These are phyloP conservation scores for Alternaria solani DNA, from an alignment of 2,329 filamentous ascomycete species.

Conservation along the genomic window DNA sequence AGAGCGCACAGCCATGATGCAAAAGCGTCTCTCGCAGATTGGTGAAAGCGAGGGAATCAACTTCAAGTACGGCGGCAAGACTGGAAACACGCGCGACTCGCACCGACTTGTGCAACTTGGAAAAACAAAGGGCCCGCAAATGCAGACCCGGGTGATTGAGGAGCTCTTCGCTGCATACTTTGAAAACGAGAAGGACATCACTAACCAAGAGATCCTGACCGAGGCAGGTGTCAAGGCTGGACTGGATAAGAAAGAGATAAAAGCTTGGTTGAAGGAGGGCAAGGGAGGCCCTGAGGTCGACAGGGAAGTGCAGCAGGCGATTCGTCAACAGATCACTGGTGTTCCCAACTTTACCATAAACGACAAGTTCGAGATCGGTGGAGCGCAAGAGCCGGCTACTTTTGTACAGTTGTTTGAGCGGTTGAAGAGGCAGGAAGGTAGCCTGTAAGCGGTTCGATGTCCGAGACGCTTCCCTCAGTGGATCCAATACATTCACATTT, in stretches of 20 bases:
- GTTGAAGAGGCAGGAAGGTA: constrained; percentile 59
- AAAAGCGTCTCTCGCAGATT: constrained; percentile 63
- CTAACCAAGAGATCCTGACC: constrained; percentile 50
- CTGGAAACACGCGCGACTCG: constrained; percentile 80
- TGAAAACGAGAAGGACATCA: constrained; percentile 59
- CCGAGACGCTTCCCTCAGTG: background rate
- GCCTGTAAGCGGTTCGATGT: constrained; percentile 11
- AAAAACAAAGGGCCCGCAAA: constrained; percentile 61
- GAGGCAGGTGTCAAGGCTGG: constrained; percentile 55
- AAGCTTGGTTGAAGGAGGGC: constrained; percentile 54
- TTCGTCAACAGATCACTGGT: constrained; percentile 64
- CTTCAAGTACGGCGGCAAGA: constrained; percentile 75
- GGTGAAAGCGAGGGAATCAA: constrained; percentile 73
- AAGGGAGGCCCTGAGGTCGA: constrained; percentile 57
- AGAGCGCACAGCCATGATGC: constrained; percentile 66
- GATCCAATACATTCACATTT: background rate
- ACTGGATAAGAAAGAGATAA: constrained; percentile 53
- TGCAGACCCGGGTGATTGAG: constrained; percentile 55
- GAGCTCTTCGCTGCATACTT: constrained; percentile 56
- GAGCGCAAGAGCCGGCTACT: constrained; percentile 73
- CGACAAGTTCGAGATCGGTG: constrained; percentile 70
- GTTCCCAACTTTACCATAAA: constrained; percentile 82
- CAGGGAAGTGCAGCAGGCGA: constrained; percentile 56
- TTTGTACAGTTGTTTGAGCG: constrained; percentile 73
- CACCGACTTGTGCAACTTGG: constrained; percentile 76